Evolutionary conservation across 2,329 filamentous ascomycete genomes (phyloP), one percentile per base, ranked within the genome.

Genomic region (Gremmenia infestans): DNA sequence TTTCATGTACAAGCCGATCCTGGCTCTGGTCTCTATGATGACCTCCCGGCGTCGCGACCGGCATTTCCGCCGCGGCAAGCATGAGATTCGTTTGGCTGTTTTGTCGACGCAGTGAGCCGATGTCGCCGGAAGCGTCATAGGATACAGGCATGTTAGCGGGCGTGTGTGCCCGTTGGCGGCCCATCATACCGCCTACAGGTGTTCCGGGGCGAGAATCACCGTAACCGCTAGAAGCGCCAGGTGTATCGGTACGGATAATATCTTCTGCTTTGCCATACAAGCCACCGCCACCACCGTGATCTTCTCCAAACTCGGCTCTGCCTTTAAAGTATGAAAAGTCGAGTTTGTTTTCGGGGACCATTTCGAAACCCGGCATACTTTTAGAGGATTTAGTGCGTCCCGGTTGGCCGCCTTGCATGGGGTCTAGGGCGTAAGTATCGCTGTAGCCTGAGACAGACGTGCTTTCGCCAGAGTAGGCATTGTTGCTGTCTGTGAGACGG

Each of bases 281-380:
- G 35, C 83, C 61, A 5, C 68, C 81, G 22, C 88, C 88, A 5
- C 88, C 91, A n/a, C 91, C 91, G 62, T 91, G 88, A 53, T 94
- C 89, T 11, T 91, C 87, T 1, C 85, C 85, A 72, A 97, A 97
- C 64, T 97, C 93, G 1, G 88, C 82, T 2, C 91, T 81, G 70
- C 95, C 86, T 73, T 96, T 97, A 78, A 86, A 97, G 73, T 91
- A 93, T 58, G 91, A 58, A 72, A 97, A 97, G 64, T 97, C 93
- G 2, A 89, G 82, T 1, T 91, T 81, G 71, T 96, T 87, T 73
- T 97, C 93, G 0, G 89, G 85, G 0, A 97, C 92, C 56, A 96
- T 85, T 72, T 97, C 93, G 71, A 97, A 97, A 0, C 91, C 90
- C 0, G 87, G 84, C 5, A 88, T 66, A 42, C 50, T 28, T 53